Conservation (phyloP, 352 stramenopile genomes). For the Pythium pectinolyticum region DNA sequence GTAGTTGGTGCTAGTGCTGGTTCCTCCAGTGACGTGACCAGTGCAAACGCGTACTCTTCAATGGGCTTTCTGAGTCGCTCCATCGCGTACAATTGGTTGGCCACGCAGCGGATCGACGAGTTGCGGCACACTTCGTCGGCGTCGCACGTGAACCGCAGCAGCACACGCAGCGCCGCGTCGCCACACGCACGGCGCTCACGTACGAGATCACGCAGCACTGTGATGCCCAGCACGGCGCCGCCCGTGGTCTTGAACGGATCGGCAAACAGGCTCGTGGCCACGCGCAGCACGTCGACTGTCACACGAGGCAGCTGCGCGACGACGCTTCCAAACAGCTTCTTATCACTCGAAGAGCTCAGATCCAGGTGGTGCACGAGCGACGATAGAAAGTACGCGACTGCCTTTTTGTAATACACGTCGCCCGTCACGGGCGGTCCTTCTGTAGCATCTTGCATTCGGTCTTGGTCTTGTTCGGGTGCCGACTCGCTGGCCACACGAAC, state of each 20-base stretch:
- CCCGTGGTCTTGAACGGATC: constrained; percentile 35
- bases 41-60: constrained; percentile 56
- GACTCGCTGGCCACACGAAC: constrained; percentile 41
- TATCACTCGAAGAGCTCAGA: constrained; percentile 55
- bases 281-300: constrained; percentile 54
- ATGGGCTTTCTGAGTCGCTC: constrained; percentile 52
- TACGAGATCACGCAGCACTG: constrained; percentile 65
- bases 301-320: constrained; percentile 58
- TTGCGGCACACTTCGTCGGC: constrained; percentile 69
- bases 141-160: constrained; percentile 72
- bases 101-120: constrained; percentile 70
- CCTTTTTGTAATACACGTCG: constrained; percentile 41
- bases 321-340: constrained; percentile 67
- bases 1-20: background rate
- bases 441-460: background rate
- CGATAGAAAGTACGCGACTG: constrained; percentile 55
- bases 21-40: constrained; percentile 52
- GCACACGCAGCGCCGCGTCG: constrained; percentile 47
- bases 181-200: constrained; percentile 63
- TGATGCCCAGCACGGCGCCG: constrained; percentile 71
- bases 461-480: constrained; percentile 8
- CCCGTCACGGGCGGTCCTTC: constrained; percentile 11
- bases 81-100: constrained; percentile 75
- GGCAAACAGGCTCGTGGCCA: constrained; percentile 49
- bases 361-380: constrained; percentile 47